These are phyloP conservation scores for Dictyostelium purpureum DNA, from an alignment of 78 protist genomes.

Conservation along the genomic window DNA sequence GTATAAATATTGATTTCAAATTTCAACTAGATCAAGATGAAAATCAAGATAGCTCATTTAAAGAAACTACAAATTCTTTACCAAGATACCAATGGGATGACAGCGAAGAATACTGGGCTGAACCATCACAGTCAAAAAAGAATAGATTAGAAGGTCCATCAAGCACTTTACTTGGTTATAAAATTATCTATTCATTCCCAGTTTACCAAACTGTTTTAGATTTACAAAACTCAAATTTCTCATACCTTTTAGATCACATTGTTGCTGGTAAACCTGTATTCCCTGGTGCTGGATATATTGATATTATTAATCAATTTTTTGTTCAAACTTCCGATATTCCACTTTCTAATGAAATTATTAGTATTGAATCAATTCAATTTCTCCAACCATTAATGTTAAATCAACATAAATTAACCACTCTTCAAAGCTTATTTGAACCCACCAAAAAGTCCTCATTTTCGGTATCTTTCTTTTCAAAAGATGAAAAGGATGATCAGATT, in stretches of 20 bases:
- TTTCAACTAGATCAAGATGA: not conserved
- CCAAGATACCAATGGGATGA: conserved; percentile 74
- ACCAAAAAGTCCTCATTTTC: not conserved
- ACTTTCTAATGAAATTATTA: not conserved
- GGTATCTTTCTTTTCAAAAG: conserved; percentile 24
- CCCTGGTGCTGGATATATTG: conserved; percentile 78
- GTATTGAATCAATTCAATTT: not conserved
- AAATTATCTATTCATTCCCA: not conserved
- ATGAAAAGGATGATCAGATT: not conserved
- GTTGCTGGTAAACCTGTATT: conserved; percentile 38
- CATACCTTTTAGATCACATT: conserved; percentile 35
- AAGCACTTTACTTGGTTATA: not conserved
- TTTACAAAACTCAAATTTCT: not conserved
- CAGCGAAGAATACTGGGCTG: conserved; percentile 33
- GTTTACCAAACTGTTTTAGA: conserved; percentile 11
- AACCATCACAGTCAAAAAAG: not conserved
- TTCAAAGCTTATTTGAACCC: conserved; percentile 7
- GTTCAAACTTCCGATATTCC: not conserved
- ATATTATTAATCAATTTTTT: conserved; percentile 1
- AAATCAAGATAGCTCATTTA: not conserved
- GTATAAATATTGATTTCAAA: conserved; percentile 24
- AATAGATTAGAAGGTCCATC: conserved; percentile 46
- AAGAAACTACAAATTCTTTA: not conserved
- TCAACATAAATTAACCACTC: not conserved
- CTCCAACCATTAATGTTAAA: conserved; percentile 11